phyloP scores from a whole-genome alignment of 2,329 filamentous ascomycete species.

The Coniochaeta ligniaria region DNA sequence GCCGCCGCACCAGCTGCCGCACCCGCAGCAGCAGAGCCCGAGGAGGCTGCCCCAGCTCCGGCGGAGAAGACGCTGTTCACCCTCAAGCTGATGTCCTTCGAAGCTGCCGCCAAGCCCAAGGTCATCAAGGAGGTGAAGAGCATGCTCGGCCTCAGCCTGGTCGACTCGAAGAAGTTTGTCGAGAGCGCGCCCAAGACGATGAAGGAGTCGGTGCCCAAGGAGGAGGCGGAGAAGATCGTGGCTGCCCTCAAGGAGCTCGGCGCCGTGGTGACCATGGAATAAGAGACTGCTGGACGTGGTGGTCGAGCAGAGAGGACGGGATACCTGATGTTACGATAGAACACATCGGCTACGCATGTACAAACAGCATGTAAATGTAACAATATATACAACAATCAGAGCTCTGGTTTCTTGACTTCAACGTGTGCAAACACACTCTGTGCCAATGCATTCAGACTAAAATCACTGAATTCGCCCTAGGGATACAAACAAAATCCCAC shows the following conservation, averaged over 20 bases:
- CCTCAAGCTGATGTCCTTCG: constrained; percentile 87
- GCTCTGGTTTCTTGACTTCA: neutral
- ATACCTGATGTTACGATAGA: constrained; percentile 8
- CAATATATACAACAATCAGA: constrained; percentile 14
- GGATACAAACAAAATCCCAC: neutral
- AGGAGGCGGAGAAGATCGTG: constrained; percentile 97
- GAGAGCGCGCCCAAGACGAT: constrained; percentile 96
- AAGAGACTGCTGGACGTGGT: constrained; percentile 21
- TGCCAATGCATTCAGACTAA: neutral
- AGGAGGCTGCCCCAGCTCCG: constrained; percentile 79
- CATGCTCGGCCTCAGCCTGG: constrained; percentile 87
- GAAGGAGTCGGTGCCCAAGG: constrained; percentile 98
- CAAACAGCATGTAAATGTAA: constrained; percentile 27
- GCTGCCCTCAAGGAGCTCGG: constrained; percentile 90
- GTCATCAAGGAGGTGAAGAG: constrained; percentile 99
- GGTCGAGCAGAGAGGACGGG: neutral
- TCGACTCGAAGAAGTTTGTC: constrained; percentile 99
- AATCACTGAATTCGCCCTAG: neutral
- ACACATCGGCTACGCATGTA: constrained; percentile 15
- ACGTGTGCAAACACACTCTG: neutral
- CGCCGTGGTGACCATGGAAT: constrained; percentile 87
- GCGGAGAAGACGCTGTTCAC: constrained; percentile 98
- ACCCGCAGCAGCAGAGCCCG: constrained; percentile 68
- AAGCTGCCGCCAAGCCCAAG: constrained; percentile 88
- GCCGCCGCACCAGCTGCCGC: constrained; percentile 50